Percentiles rank a stretch among this genome's conserved stretches.
Conservation (phyloP, 1,139 yeast species). For the Zygosaccharomyces sapae region DNA sequence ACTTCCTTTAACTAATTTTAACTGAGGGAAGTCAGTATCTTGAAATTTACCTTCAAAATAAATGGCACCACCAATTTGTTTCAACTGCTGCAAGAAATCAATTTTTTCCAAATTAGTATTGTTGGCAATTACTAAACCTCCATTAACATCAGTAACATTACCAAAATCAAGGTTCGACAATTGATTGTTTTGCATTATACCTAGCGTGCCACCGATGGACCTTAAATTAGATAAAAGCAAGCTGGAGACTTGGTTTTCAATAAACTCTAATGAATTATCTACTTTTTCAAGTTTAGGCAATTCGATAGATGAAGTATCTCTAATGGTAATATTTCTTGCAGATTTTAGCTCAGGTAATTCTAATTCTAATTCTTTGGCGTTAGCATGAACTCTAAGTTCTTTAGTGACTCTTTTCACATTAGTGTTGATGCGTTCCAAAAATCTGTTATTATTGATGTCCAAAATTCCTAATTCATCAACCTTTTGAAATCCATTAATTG, state of each 20-base stretch:
- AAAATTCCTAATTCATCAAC: constrained; percentile 49
- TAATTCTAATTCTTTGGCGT: constrained; percentile 54
- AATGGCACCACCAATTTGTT: constrained; percentile 70
- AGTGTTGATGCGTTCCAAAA: constrained; percentile 54
- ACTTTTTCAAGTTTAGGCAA: constrained; percentile 49
- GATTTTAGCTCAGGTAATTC: constrained; percentile 53
- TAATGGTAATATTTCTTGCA: constrained; percentile 59
- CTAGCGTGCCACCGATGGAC: constrained; percentile 62
- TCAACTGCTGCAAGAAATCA: constrained; percentile 54
- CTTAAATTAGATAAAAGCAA: constrained; percentile 53
- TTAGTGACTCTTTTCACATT: constrained; percentile 50
- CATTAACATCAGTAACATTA: constrained; percentile 56
- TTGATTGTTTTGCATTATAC: constrained; percentile 51
- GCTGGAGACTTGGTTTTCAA: constrained; percentile 54
- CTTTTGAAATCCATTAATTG: constrained; percentile 53
- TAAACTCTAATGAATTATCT: constrained; percentile 55
- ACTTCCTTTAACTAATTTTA: constrained; percentile 67
- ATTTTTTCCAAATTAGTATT: constrained; percentile 51
- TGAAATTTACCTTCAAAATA: constrained; percentile 62
- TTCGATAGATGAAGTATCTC: constrained; percentile 50
- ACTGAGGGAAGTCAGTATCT: constrained; percentile 47
- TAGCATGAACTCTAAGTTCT: constrained; percentile 59
- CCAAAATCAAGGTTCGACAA: constrained; percentile 48
- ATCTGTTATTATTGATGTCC: constrained; percentile 69
- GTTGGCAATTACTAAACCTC: constrained; percentile 66